phyloP scores from a whole-genome alignment of 805 yeast genomes.

The Kuraishia ogatae region DNA sequence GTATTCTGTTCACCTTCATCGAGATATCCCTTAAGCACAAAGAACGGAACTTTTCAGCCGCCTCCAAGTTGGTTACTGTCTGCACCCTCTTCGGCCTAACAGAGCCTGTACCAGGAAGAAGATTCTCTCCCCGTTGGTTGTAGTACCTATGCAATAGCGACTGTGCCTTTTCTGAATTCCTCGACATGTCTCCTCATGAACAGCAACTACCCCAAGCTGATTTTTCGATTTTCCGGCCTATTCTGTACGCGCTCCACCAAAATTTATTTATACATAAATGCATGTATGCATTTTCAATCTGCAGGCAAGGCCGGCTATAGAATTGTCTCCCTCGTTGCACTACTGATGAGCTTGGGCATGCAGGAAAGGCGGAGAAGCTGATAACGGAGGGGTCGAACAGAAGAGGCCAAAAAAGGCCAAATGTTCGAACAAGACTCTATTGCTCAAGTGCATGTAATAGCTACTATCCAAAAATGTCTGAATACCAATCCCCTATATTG shows the following conservation, averaged over 20 bases:
- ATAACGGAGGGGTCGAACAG: neutral
- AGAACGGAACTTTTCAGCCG: conserved; percentile 65
- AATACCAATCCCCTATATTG: neutral
- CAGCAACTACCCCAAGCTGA: neutral
- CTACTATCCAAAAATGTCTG: neutral
- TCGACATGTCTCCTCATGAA: conserved; percentile 43
- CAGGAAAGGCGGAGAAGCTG: neutral
- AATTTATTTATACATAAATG: too few relatives aligned
- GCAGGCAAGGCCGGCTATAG: neutral
- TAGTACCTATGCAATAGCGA: conserved; percentile 60
- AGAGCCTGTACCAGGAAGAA: conserved; percentile 20
- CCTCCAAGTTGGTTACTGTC: conserved; percentile 43
- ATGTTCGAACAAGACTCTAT: too few relatives aligned
- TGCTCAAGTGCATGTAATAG: too few relatives aligned
- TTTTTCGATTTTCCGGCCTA: neutral
- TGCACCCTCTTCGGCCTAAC: conserved; percentile 55
- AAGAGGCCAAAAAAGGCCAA: too few relatives aligned
- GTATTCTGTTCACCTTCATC: conserved; percentile 48
- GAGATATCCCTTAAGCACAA: conserved; percentile 59
- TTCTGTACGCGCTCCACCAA: neutral
- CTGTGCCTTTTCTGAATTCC: conserved; percentile 71
- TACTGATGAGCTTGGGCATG: neutral
- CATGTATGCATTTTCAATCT: neutral
- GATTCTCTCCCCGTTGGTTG: conserved; percentile 44
- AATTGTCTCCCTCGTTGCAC: neutral